Evolutionary conservation across 129 eudicot genomes (phyloP), one percentile per base, ranked within the genome.

Genomic region (Calendula officinalis): DNA sequence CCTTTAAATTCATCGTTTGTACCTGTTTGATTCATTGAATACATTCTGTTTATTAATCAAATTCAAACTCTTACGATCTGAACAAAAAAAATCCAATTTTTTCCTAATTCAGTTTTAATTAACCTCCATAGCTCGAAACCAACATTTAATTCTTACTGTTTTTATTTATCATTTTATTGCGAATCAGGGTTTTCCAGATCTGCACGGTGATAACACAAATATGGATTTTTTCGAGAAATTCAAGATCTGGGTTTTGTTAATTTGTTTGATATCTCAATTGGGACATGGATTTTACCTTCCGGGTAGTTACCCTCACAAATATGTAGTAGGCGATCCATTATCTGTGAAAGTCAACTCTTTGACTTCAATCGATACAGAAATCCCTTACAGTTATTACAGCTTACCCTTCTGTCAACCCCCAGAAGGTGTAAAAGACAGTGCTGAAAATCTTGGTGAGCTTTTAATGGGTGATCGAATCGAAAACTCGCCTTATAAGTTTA

Each of bases 371-470:
- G 88, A 82, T 14, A 85, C 94, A 3, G 94, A 82, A 61, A 76
- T 85, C 42, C 94, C 94, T 12, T 85, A 72, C 61, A 71, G 88
- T 74, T 85, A 85, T 67, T 85, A 85, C 44, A 82, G 85, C 54
- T 70, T 85, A 62, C 88, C 94, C 41, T 85, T 82, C 64, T 85
- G 94, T 65, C 60, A 41, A 63, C 94, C 94, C 6, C 64, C 57
- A 11, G 94, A 79, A 75, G 94, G 94, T 22, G 77, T 85, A 4
- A 85, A 85, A 82, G 94, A 85, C 56, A 85, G 94, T 67, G 85
- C 83, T 11, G 94, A 82, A 10, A 85, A 85, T 70, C 81, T 85
- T 1, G 94, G 88, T 35, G 94, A 82, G 81, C 81, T 85, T 34
- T 76, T 85, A 41, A 79, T 85, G 81, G 88, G 94, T 52, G 94